Evolutionary conservation across 441 rosid genomes (phyloP), one percentile per base, ranked within the genome.

Genomic region (Theobroma grandiflorum): DNA sequence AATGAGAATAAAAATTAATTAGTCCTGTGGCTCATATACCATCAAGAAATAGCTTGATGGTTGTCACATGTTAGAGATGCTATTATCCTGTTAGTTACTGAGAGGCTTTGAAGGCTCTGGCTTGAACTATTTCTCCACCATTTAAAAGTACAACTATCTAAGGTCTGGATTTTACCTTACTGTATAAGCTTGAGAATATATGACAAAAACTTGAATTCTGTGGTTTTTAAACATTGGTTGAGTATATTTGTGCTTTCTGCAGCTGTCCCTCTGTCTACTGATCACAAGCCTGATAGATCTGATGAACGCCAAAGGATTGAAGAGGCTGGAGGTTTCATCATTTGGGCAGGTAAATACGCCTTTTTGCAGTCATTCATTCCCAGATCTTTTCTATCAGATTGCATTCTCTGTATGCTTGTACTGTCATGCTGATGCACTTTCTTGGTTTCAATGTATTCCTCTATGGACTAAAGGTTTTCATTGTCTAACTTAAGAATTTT

Each of bases 261-360:
- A 95, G 98, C 95, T 53, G 80, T 91, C 53, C 90, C 98, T 18
- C 88, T 92, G 75, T 95, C 98, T 47, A 77, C 82, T 82, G 98
- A 95, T 78, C 98, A 93, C 82, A 95, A 92, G 78, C 98, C 98
- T 26, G 98, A 95, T 88, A 88, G 94, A 90, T 80, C 94, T 37
- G 97, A 95, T 85, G 98, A 93, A 82, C 89, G 94, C 42, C 91
- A 90, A 84, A 85, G 98, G 87, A 95, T 95, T 81, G 95, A 95
- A 86, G 88, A 91, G 31, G 97, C 97, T 81, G 98, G 98, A 82
- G 98, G 98, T 45, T 92, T 95, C 53, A 78, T 95, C 55, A 85
- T 95, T 45, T 95, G 98, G 98, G 94, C 97, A 85, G 98, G 98
- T 93, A 74, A 83, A 40, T 72, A 70, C 84, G 53, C 31, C 31